These are phyloP conservation scores for Rhodocollybia butyracea DNA, from an alignment of 768 basidiomycete genomes.

Conservation along the genomic window DNA sequence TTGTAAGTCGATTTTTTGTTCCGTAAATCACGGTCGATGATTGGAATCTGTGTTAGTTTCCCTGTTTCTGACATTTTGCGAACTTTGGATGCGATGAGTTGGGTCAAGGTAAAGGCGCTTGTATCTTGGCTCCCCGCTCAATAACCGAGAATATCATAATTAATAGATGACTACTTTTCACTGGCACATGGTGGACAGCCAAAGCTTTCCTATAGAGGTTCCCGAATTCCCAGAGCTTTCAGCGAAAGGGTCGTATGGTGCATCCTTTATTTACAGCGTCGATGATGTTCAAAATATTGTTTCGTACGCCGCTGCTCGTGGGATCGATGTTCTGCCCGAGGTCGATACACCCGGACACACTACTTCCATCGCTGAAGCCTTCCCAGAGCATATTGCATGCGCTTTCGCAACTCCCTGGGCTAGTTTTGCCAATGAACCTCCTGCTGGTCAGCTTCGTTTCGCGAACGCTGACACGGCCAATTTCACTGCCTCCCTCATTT, in stretches of 20 bases:
- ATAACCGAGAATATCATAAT: background rate
- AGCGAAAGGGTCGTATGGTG: constrained; percentile 64
- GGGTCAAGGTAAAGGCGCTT: constrained; percentile 51
- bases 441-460: constrained; percentile 79
- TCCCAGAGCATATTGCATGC: constrained; percentile 79
- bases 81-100: constrained; percentile 74
- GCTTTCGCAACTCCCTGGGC: constrained; percentile 52
- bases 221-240: constrained; percentile 59
- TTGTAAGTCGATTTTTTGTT: constrained; percentile 41
- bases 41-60: constrained; percentile 38
- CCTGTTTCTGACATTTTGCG: constrained; percentile 61
- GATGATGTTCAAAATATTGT: constrained; percentile 59
- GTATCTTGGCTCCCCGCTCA: background rate
- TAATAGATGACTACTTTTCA: constrained; percentile 70
- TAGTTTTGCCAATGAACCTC: constrained; percentile 69
- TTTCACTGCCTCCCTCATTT: constrained; percentile 56
- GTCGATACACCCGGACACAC: constrained; percentile 68
- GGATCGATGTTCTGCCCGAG: constrained; percentile 65
- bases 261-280: constrained; percentile 47
- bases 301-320: constrained; percentile 64
- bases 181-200: constrained; percentile 84
- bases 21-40: background rate
- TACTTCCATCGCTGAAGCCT: constrained; percentile 53
- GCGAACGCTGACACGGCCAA: constrained; percentile 55
- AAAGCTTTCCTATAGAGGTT: constrained; percentile 74